phyloP scores from a whole-genome alignment of 345 rosid species.

The Isatis tinctoria region DNA sequence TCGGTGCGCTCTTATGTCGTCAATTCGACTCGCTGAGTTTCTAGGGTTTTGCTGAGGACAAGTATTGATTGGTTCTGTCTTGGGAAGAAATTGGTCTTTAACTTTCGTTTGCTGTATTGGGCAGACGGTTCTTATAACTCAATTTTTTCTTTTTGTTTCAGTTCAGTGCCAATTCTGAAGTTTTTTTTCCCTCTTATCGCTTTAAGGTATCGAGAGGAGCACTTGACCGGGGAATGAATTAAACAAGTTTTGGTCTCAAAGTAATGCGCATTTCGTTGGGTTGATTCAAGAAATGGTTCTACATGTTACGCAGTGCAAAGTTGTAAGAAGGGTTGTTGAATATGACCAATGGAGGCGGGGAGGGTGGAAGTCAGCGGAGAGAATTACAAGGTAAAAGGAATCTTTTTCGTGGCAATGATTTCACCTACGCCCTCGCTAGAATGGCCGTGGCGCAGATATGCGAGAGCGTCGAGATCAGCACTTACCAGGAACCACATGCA shows the following conservation, averaged over 20 bases:
- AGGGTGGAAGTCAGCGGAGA: conserved; percentile 57
- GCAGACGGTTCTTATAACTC: neutral
- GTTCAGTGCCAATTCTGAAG: neutral
- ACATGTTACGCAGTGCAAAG: conserved; percentile 35
- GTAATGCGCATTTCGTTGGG: conserved; percentile 29
- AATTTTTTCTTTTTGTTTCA: neutral
- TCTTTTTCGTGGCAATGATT: conserved; percentile 39
- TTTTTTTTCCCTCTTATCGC: neutral
- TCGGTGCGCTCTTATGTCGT: neutral
- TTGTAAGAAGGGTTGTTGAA: conserved; percentile 77
- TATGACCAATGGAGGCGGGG: conserved; percentile 90
- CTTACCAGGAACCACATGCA: conserved; percentile 37
- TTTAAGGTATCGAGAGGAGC: conserved; percentile 11
- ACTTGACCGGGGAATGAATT: neutral
- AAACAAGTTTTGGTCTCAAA: neutral
- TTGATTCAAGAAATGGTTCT: conserved; percentile 33
- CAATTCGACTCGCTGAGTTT: conserved; percentile 12
- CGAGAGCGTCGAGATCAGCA: conserved; percentile 24
- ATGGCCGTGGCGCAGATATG: conserved; percentile 57
- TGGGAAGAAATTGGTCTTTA: neutral
- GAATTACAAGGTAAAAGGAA: conserved; percentile 33
- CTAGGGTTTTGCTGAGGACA: conserved; percentile 26
- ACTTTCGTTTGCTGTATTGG: neutral
- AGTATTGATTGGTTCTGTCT: neutral
- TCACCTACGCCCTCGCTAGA: conserved; percentile 50